Percentiles rank a stretch among this genome's conserved stretches.
phyloP scores from a whole-genome alignment of 768 basidiomycete species.

The Kwoniella bestiolae region DNA sequence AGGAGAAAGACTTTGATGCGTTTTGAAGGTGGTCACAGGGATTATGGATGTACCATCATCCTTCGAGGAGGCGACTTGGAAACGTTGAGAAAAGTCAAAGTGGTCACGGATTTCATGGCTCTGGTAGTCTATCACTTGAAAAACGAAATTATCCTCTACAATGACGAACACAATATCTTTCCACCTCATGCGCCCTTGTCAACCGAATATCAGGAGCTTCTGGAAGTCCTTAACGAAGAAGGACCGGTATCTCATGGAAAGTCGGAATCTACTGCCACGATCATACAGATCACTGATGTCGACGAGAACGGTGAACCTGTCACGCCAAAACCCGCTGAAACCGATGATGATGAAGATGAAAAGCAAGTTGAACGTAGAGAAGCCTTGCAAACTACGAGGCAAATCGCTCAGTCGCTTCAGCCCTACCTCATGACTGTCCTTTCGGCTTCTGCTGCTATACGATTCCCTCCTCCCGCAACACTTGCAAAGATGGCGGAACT shows the following conservation, averaged over 20 bases:
- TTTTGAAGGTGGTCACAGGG: constrained; percentile 90
- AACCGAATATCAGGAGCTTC: constrained; percentile 36
- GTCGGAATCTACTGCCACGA: constrained; percentile 40
- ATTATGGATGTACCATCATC: constrained; percentile 93
- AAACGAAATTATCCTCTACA: constrained; percentile 68
- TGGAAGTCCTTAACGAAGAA: constrained; percentile 41
- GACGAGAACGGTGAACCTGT: neutral
- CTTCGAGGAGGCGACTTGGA: constrained; percentile 84
- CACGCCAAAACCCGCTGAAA: constrained; percentile 6
- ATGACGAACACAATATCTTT: constrained; percentile 58
- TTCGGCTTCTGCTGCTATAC: constrained; percentile 88
- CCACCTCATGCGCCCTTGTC: constrained; percentile 41
- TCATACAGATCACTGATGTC: neutral
- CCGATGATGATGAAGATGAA: constrained; percentile 30
- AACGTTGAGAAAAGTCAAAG: constrained; percentile 81
- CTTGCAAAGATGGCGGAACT: constrained; percentile 85
- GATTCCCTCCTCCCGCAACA: constrained; percentile 90
- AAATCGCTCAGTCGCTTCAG: constrained; percentile 79
- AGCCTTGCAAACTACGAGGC: constrained; percentile 59
- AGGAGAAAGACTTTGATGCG: constrained; percentile 95
- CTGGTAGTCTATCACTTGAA: constrained; percentile 92
- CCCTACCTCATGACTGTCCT: constrained; percentile 85
- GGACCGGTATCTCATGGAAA: constrained; percentile 59
- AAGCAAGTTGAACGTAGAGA: constrained; percentile 27
- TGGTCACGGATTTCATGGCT: constrained; percentile 86